phyloP scores from a whole-genome alignment of 2,329 filamentous ascomycete genomes.

The Fusarium miscanthi region DNA sequence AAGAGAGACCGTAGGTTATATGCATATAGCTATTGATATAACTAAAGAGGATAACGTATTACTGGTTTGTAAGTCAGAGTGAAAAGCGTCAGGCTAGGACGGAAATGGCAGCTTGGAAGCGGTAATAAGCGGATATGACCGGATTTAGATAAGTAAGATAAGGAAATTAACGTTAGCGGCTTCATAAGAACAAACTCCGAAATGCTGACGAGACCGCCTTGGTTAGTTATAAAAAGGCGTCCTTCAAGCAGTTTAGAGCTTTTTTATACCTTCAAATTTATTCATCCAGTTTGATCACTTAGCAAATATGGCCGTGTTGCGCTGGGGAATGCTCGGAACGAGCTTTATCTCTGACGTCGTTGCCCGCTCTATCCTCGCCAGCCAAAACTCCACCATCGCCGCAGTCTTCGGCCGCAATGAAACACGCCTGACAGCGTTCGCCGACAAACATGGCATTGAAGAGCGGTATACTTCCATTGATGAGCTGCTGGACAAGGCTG shows the following conservation, averaged over 20 bases:
- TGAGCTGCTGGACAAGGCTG: constrained; percentile 2
- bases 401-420: constrained; percentile 17
- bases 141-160: neutral
- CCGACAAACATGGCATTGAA: constrained; percentile 2
- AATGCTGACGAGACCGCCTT: neutral
- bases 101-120: neutral
- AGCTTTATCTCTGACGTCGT: constrained; percentile 24
- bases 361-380: constrained; percentile 10
- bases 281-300: accelerated
- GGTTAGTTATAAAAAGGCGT: neutral
- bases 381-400: constrained; percentile 4
- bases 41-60: neutral
- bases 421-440: neutral
- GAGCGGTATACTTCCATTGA: constrained; percentile 10
- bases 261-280: accelerated
- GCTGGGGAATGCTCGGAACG: constrained; percentile 21
- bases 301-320: neutral
- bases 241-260: accelerated
- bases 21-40: accelerated
- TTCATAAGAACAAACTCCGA: neutral
- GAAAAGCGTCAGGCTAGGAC: accelerated
- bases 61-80: neutral
- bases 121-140: neutral
- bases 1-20: accelerated
- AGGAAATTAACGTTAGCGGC: neutral